These are phyloP conservation scores for Pythium phragmitis DNA, from an alignment of 352 stramenopile species.

Conservation along the genomic window DNA sequence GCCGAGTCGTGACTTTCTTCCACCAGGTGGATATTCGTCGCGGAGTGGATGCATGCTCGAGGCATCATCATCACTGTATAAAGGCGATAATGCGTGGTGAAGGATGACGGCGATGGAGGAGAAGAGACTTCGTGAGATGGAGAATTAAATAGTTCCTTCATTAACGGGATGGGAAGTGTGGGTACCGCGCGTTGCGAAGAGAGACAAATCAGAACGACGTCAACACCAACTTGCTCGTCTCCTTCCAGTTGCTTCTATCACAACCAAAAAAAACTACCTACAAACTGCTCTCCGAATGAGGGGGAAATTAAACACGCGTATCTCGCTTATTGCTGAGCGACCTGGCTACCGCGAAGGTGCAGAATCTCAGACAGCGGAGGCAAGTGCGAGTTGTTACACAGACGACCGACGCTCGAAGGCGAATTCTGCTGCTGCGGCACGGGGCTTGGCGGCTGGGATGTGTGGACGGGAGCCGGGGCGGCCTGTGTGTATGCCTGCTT, in stretches of 20 bases:
- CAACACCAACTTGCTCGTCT: conserved; percentile 11
- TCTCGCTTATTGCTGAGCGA: conserved; percentile 25
- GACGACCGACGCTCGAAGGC: conserved; percentile 24
- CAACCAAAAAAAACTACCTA: conserved; percentile 24
- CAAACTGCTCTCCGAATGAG: conserved; percentile 13
- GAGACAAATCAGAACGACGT: not conserved
- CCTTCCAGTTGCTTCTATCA: conserved; percentile 30
- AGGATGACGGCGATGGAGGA: too few relatives aligned
- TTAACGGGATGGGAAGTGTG: not conserved
- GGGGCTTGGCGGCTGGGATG: conserved; percentile 15
- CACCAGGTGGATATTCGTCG: conserved; percentile 41
- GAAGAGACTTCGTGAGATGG: not conserved
- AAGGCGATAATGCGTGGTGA: not conserved
- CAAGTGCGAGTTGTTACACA: conserved; percentile 51
- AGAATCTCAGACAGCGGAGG: conserved; percentile 72
- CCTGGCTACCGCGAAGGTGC: conserved; percentile 50
- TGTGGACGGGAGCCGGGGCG: not conserved
- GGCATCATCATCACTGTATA: conserved; percentile 33
- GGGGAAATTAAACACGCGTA: conserved; percentile 5
- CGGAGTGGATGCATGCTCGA: conserved; percentile 34
- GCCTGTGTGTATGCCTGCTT: conserved; percentile 17
- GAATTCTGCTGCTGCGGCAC: conserved; percentile 6
- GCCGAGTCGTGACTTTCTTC: conserved; percentile 5
- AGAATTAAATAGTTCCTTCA: conserved; percentile 26
- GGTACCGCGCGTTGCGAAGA: not conserved